Conservation (phyloP, 345 rosid genomes). For the Leavenworthia alabamica region DNA sequence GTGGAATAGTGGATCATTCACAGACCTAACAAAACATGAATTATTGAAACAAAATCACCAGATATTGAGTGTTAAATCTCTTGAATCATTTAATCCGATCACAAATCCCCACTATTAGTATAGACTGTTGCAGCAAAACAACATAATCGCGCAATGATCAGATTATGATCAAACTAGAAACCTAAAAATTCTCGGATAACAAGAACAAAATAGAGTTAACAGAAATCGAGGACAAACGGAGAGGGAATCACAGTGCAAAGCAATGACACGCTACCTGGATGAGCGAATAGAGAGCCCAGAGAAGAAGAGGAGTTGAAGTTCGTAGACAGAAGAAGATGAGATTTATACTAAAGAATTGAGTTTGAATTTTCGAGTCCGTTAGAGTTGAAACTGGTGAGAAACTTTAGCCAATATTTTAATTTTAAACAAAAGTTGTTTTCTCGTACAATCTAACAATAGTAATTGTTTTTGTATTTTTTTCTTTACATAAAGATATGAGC, state of each 20-base stretch:
- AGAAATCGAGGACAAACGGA: neutral
- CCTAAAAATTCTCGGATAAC: neutral
- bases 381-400: conserved; percentile 8
- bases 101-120: neutral
- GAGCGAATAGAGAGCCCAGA: neutral
- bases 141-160: conserved; percentile 1
- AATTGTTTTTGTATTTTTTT: neutral
- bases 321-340: neutral
- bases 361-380: conserved; percentile 7
- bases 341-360: neutral
- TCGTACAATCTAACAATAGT: neutral
- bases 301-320: neutral
- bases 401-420: neutral
- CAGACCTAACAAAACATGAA: neutral
- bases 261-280: conserved; percentile 9
- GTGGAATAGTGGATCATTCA: no score
- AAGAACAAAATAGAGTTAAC: neutral
- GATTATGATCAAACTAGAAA: neutral
- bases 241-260: neutral
- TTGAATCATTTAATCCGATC: neutral
- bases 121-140: neutral
- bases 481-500: neutral
- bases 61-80: neutral
- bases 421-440: neutral
- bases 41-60: neutral